Conservation (phyloP, 768 basidiomycete genomes). For the Tricholoma terreum region DNA sequence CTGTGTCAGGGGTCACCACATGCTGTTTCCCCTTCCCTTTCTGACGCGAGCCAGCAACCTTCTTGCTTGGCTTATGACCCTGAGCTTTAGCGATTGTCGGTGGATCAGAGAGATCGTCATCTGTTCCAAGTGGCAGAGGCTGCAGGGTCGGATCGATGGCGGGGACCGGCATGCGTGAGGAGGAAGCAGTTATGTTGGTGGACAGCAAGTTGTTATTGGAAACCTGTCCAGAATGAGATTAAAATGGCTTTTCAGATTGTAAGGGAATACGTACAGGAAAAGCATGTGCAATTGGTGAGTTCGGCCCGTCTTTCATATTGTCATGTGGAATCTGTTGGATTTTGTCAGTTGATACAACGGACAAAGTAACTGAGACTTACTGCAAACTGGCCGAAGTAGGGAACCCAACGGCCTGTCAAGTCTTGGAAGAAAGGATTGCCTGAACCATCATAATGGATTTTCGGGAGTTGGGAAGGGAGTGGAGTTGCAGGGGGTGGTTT, state of each 20-base stretch:
- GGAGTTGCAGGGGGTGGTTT: background rate
- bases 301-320: background rate
- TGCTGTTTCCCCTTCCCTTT: background rate
- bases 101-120: background rate
- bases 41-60: background rate
- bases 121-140: background rate
- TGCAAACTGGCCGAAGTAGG: slow-evolving; percentile 1
- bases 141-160: background rate
- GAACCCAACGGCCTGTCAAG: background rate
- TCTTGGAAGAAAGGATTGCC: background rate
- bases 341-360: background rate
- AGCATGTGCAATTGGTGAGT: background rate
- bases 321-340: background rate
- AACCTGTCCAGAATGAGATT: background rate
- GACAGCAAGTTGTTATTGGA: background rate
- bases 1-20: background rate
- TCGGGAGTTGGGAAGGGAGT: background rate
- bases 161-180: too few relatives aligned
- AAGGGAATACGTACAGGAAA: background rate
- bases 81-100: background rate
- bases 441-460: slow-evolving; percentile 1
- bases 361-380: background rate
- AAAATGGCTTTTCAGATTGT: background rate
- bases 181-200: background rate
- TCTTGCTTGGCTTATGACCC: background rate